These are phyloP conservation scores for Eimeria necatrix DNA, from an alignment of 169 alveolate species.

Conservation along the genomic window DNA sequence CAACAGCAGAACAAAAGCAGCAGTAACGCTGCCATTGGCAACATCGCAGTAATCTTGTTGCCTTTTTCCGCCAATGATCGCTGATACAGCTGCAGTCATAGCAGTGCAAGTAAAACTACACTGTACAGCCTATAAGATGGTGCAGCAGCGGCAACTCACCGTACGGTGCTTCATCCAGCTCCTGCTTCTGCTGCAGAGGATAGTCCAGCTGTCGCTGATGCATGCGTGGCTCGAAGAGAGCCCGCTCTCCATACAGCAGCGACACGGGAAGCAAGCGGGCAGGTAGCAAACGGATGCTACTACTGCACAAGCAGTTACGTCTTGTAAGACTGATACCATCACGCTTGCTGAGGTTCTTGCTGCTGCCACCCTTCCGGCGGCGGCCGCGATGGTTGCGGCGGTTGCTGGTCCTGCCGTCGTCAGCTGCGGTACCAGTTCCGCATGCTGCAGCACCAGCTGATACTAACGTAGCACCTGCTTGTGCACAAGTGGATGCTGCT, in stretches of 20 bases:
- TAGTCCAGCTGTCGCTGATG: conserved; percentile 50
- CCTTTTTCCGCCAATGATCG: background rate
- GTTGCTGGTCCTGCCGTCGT: conserved; percentile 11
- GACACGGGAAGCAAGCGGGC: background rate
- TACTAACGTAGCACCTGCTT: background rate
- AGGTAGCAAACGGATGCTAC: conserved; percentile 20
- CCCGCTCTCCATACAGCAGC: conserved; percentile 17
- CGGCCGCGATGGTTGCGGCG: conserved; percentile 9
- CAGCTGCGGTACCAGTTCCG: background rate
- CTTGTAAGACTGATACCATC: conserved; percentile 29
- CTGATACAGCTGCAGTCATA: background rate
- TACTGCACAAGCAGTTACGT: conserved; percentile 23
- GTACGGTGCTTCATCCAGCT: background rate
- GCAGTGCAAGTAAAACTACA: background rate
- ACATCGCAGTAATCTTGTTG: background rate
- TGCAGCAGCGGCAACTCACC: conserved; percentile 41
- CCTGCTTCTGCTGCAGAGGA: conserved; percentile 55
- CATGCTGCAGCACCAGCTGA: background rate
- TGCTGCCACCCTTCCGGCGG: conserved; percentile 58
- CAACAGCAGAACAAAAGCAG: conserved; percentile 11
- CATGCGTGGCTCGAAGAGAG: conserved; percentile 35
- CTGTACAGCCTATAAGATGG: background rate
- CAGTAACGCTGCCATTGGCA: background rate
- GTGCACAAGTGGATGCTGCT: background rate
- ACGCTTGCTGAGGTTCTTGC: conserved; percentile 4